phyloP scores from a whole-genome alignment of 208 protist genomes.

The Trypanosoma avium region DNA sequence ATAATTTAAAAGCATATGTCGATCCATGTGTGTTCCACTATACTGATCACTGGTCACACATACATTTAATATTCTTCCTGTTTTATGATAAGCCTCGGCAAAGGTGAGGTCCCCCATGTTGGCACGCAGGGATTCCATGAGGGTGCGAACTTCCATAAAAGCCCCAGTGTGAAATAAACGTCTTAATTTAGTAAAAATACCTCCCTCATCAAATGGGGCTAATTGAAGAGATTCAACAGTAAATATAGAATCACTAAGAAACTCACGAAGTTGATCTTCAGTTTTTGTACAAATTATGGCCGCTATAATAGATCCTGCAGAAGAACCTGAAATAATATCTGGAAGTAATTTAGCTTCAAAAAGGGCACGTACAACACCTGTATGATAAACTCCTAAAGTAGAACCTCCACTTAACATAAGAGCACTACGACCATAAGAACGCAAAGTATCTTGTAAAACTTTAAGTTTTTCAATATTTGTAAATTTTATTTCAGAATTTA shows the following conservation, averaged over 20 bases:
- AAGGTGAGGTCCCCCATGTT: conserved; percentile 89
- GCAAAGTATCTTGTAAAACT: conserved; percentile 50
- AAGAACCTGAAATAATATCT: conserved; percentile 70
- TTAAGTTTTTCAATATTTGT: conserved; percentile 35
- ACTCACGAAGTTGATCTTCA: conserved; percentile 41
- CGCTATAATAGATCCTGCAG: conserved; percentile 76
- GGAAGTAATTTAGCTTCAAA: conserved; percentile 67
- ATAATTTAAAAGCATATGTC: conserved; percentile 80
- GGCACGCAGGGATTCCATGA: conserved; percentile 65
- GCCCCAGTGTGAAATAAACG: conserved; percentile 69
- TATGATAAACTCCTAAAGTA: conserved; percentile 83
- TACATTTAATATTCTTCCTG: conserved; percentile 80
- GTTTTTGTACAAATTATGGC: conserved; percentile 58
- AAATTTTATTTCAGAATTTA: not conserved
- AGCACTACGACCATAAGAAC: conserved; percentile 71
- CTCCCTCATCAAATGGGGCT: conserved; percentile 55
- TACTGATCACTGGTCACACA: conserved; percentile 61
- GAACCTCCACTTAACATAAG: conserved; percentile 75
- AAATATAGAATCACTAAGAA: conserved; percentile 42
- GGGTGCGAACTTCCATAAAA: conserved; percentile 71
- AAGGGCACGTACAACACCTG: conserved; percentile 58
- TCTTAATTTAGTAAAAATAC: conserved; percentile 42
- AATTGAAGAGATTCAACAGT: conserved; percentile 46
- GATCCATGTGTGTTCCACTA: conserved; percentile 39
- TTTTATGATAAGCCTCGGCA: conserved; percentile 74